Evolutionary conservation across 2,329 filamentous ascomycete species (phyloP).

Genomic region (Xylaria hypoxylon): DNA sequence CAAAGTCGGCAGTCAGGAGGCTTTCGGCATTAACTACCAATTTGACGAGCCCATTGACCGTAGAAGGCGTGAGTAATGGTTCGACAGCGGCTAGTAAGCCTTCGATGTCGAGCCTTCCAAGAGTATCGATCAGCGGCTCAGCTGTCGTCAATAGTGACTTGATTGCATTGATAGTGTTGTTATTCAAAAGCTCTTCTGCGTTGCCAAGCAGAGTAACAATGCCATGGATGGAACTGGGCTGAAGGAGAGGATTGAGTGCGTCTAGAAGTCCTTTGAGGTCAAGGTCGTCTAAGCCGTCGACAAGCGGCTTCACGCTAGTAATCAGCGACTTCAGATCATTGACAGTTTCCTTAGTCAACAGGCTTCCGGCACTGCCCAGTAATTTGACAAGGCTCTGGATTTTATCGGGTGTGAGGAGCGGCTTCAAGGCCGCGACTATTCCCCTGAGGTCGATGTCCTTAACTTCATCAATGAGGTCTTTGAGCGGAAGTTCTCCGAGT

Average conservation of each 20-base stretch:
- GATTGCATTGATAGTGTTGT: conserved; percentile 47
- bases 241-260: conserved; percentile 54
- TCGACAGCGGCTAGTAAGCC: conserved; percentile 50
- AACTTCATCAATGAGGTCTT: conserved; percentile 50
- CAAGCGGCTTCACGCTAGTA: conserved; percentile 29
- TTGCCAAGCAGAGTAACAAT: conserved; percentile 50
- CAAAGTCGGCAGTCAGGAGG: conserved; percentile 51
- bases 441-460: conserved; percentile 53
- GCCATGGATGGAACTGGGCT: conserved; percentile 46
- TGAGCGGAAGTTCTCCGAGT: conserved; percentile 51
- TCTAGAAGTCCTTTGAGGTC: conserved; percentile 51
- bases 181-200: conserved; percentile 47
- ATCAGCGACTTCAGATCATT: conserved; percentile 36
- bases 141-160: conserved; percentile 46
- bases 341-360: conserved; percentile 38
- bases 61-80: conserved; percentile 51
- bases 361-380: conserved; percentile 34
- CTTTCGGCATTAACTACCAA: conserved; percentile 53
- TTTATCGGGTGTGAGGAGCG: conserved; percentile 46
- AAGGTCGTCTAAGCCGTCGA: conserved; percentile 31
- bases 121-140: conserved; percentile 51
- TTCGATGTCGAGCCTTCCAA: conserved; percentile 52
- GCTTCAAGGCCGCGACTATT: conserved; percentile 51
- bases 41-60: conserved; percentile 39
- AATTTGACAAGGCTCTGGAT: conserved; percentile 36